Conservation (phyloP, 768 basidiomycete genomes). For the Russula sp. region DNA sequence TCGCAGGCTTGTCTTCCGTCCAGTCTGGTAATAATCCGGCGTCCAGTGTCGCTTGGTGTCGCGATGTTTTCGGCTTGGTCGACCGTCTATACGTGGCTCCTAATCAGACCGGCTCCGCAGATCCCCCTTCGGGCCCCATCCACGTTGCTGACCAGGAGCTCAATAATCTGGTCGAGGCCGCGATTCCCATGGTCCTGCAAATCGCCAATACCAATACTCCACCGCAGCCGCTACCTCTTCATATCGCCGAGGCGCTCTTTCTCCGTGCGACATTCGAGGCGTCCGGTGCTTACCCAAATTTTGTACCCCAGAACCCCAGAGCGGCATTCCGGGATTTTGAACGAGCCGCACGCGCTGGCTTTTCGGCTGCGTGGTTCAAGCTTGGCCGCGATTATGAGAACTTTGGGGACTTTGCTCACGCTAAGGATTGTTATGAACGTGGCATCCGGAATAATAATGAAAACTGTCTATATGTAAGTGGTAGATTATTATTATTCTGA, state of each 20-base stretch:
- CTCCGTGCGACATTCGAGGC: constrained; percentile 71
- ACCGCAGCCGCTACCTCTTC: constrained; percentile 39
- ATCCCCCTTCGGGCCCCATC: constrained; percentile 45
- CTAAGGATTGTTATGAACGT: constrained; percentile 83
- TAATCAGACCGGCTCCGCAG: constrained; percentile 40
- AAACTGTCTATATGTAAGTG: constrained; percentile 67
- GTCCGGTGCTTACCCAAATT: constrained; percentile 66
- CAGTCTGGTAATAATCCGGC: constrained; percentile 55
- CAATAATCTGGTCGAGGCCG: constrained; percentile 55
- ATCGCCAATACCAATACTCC: constrained; percentile 44
- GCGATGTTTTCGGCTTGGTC: constrained; percentile 79
- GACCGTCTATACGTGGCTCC: constrained; percentile 44
- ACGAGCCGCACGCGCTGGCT: constrained; percentile 72
- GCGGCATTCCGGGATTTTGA: constrained; percentile 90
- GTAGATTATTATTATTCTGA: constrained; percentile 10
- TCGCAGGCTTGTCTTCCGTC: constrained; percentile 48
- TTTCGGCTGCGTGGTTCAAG: constrained; percentile 83
- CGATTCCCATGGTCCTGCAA: constrained; percentile 62
- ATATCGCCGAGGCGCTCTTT: constrained; percentile 71
- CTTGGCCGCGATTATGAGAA: constrained; percentile 91
- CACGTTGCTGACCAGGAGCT: constrained; percentile 60
- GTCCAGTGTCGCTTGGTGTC: constrained; percentile 70
- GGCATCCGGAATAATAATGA: constrained; percentile 74
- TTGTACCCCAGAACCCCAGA: constrained; percentile 64
- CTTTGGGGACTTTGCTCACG: constrained; percentile 69